Evolutionary conservation across 73 alveolate genomes (phyloP), one percentile per base, ranked within the genome.

Genomic region (Halteria grandinella): DNA sequence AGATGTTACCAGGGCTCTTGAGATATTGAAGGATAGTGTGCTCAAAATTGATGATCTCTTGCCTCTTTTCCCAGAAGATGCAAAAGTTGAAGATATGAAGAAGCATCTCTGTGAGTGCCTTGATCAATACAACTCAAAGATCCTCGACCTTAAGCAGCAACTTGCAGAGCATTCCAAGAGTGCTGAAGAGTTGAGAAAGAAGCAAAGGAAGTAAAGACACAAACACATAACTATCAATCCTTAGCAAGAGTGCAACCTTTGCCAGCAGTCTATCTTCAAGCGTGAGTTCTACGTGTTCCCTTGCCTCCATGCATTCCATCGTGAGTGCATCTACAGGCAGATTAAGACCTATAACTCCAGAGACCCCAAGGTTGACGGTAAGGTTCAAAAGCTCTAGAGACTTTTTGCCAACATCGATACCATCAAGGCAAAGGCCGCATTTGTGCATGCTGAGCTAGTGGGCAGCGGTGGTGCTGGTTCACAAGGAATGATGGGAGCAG

Each of bases 31-130:
- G 75, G 97, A 97, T 44, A 76, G 85, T 11, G 60, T 88, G 36
- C 80, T 97, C 31, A 97, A 96, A 77, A 95, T 97, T 17, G 99
- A 97, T 62, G 99, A 97, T 85, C 90, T 97, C 10, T 85, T 97
- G 48, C 97, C 98, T 12, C 85, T 87, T 41, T 95, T 97, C 78
- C 96, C 95, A 50, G 99, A 93, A 71, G 92, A 93, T 39, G 95
- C 93, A 0, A 97, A 94, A 75, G 94, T 97, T 14, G 97, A 95
- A 69, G 88, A 94, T 34, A 86, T 97, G 71, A 95, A 97, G 88
- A 95, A 89, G 50, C 97, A 97, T 51, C 87, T 97, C 55, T 97
- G 99, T 53, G 82, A 91, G 60, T 93, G 98, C 85, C 90, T 97
- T 11, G 94, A 86, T 58, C 94, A 90, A 28, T 97, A 97, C 75